Evolutionary conservation across 116 monocot species (phyloP), one percentile per base, ranked within the genome.

Genomic region (Trichopus zeylanicus): DNA sequence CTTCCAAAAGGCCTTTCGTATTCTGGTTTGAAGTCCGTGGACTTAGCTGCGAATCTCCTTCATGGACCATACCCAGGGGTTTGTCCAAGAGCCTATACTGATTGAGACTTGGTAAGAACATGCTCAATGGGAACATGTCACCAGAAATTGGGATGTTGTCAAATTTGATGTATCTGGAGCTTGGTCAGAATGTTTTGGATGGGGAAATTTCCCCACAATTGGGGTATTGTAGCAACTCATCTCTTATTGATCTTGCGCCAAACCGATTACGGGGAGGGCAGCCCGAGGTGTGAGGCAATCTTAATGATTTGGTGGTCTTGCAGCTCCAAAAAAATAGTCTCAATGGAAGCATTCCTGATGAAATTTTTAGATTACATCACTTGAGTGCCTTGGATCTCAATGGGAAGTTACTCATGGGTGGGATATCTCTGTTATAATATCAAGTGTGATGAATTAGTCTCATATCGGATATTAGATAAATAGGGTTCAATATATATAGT

Each of bases 331-430:
- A 5, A 7, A 88, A 88, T 72, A 61, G 31, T 11, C 37, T 88
- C 18, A 23, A 0, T 29, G 84, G 81, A 0, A 29, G 13, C 1
- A 83, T 88, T 26, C 88, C 88, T 20, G n/a, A 10, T 31, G 51
- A 64, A 27, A 25, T 88, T 12, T 70, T 27, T 12, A 19, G 46
- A 4, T 51, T 78, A 9, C 0, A 0, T 1, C 68, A 64, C 0
- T 39, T 89, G 60, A 71, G 3, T 35, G 70, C 51, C 4, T 55
- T 89, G 19, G 70, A 89, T 59, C 69, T 89, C 6, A 70, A 75
- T 56, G 18, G 25, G 6, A 88, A 88, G 56, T 59, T 62, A 0
- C 51, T 88, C 6, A 19, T 62, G 1, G 83, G 83, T 10, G 26
- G 19, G 7, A 69, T 88, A 22, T 75, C 84, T 47, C 21, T 61